phyloP scores from a whole-genome alignment of 768 basidiomycete genomes.

The Botryobasidium botryosum region DNA sequence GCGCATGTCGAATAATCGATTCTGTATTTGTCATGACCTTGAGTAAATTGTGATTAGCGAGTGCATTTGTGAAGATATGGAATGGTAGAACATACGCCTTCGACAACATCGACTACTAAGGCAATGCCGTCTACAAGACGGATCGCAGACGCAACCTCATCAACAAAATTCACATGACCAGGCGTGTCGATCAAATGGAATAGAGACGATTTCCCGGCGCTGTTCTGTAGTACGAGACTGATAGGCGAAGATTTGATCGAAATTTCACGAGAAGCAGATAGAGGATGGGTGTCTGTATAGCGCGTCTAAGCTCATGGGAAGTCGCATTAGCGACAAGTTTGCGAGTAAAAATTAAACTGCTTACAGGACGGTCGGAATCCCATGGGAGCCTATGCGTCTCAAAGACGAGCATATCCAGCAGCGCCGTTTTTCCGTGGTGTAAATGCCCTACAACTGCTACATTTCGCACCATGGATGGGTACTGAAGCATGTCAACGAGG shows the following conservation, averaged over 20 bases:
- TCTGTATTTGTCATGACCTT: constrained; percentile 91
- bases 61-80: constrained; percentile 7
- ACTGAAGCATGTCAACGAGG: constrained; percentile 74
- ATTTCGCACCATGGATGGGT: constrained; percentile 91
- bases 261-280: constrained; percentile 76
- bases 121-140: constrained; percentile 82
- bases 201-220: constrained; percentile 81
- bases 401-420: constrained; percentile 93
- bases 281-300: constrained; percentile 89
- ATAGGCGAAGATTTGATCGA: constrained; percentile 96
- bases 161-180: constrained; percentile 97
- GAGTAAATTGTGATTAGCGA: constrained; percentile 8
- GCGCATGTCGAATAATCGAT: constrained; percentile 68
- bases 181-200: constrained; percentile 93
- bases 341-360: constrained; percentile 17
- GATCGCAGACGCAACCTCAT: constrained; percentile 82
- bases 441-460: constrained; percentile 92
- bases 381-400: constrained; percentile 92
- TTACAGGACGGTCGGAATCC: constrained; percentile 79
- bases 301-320: constrained; percentile 39
- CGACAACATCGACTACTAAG: constrained; percentile 93
- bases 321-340: constrained; percentile 5
- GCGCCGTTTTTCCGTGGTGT: constrained; percentile 93
- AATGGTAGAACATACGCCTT: constrained; percentile 52
- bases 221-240: constrained; percentile 75